Evolutionary conservation across 768 basidiomycete genomes (phyloP).

Genomic region (Termitomyces sp.): DNA sequence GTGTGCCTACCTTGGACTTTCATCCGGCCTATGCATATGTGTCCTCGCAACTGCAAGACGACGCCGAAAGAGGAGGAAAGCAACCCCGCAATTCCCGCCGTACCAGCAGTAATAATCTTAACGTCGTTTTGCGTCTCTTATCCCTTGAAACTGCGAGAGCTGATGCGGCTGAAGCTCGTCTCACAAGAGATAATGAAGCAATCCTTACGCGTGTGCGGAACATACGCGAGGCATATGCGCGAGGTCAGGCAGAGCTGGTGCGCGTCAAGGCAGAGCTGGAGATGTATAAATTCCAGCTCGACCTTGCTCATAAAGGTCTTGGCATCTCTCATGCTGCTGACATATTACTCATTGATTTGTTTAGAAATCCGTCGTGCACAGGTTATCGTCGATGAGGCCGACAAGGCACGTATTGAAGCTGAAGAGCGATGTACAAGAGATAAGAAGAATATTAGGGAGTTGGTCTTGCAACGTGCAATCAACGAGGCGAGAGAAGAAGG

Average conservation of each 20-base stretch:
- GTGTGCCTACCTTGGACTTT: neutral
- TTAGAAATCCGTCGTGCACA: constrained; percentile 52
- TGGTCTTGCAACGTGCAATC: constrained; percentile 43
- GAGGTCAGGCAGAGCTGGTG: constrained; percentile 25
- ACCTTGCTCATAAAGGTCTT: constrained; percentile 47
- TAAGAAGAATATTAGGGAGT: constrained; percentile 37
- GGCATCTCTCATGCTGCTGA: neutral
- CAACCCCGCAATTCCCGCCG: neutral
- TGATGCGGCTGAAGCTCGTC: constrained; percentile 30
- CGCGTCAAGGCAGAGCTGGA: constrained; percentile 42
- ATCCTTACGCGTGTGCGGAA: constrained; percentile 27
- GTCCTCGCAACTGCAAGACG: neutral
- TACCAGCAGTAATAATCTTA: constrained; percentile 1
- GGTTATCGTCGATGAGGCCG: constrained; percentile 41
- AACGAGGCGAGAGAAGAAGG: constrained; percentile 52
- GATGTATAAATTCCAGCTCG: constrained; percentile 54
- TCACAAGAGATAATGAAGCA: constrained; percentile 15
- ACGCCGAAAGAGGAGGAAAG: neutral
- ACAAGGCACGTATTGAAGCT: constrained; percentile 43
- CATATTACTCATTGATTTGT: neutral
- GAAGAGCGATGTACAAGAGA: constrained; percentile 41
- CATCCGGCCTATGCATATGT: neutral
- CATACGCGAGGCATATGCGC: constrained; percentile 24
- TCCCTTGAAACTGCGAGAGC: constrained; percentile 33
- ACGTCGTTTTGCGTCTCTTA: constrained; percentile 15